Evolutionary conservation across 805 yeast species (phyloP).

Genomic region (Pichia thaimueangensis): DNA sequence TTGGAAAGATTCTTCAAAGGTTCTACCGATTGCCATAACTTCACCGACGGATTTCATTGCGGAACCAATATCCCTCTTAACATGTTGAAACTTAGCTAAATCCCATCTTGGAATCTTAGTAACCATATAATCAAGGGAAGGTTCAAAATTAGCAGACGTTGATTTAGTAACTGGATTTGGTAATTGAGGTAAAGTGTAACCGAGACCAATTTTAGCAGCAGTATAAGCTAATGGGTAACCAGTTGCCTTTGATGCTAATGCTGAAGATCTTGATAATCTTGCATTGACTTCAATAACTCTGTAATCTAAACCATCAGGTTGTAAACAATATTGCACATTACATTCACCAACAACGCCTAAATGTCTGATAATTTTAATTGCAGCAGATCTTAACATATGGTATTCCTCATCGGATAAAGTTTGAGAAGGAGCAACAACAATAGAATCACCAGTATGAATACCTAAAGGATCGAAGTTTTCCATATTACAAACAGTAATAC

Average conservation of each 20-base stretch:
- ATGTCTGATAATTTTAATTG: slow-evolving; percentile 94
- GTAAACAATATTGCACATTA: slow-evolving; percentile 94
- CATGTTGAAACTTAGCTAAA: slow-evolving; percentile 90
- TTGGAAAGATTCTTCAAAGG: slow-evolving; percentile 95
- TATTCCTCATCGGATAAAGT: slow-evolving; percentile 95
- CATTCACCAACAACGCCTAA: slow-evolving; percentile 99
- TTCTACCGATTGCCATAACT: slow-evolving; percentile 98
- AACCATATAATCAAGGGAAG: slow-evolving; percentile 92
- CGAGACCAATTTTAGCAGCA: slow-evolving; percentile 94
- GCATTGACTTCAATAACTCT: slow-evolving; percentile 98
- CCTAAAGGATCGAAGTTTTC: slow-evolving; percentile 98
- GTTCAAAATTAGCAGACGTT: slow-evolving; percentile 95
- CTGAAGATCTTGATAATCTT: slow-evolving; percentile 93
- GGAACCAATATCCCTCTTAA: slow-evolving; percentile 87
- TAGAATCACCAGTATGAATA: slow-evolving; percentile 97
- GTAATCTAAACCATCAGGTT: slow-evolving; percentile 92
- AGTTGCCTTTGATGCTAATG: slow-evolving; percentile 96
- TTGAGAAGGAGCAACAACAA: slow-evolving; percentile 98
- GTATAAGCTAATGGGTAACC: slow-evolving; percentile 98
- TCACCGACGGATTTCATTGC: slow-evolving; percentile 99
- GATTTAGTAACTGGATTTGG: slow-evolving; percentile 96
- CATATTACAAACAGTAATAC: slow-evolving; percentile 99
- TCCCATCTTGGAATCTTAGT: slow-evolving; percentile 99
- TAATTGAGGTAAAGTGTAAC: slow-evolving; percentile 89
- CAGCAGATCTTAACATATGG: slow-evolving; percentile 96